Evolutionary conservation across 1,139 yeast species (phyloP), one percentile per base, ranked within the genome.

Genomic region (Geotrichum cucujoidarum): DNA sequence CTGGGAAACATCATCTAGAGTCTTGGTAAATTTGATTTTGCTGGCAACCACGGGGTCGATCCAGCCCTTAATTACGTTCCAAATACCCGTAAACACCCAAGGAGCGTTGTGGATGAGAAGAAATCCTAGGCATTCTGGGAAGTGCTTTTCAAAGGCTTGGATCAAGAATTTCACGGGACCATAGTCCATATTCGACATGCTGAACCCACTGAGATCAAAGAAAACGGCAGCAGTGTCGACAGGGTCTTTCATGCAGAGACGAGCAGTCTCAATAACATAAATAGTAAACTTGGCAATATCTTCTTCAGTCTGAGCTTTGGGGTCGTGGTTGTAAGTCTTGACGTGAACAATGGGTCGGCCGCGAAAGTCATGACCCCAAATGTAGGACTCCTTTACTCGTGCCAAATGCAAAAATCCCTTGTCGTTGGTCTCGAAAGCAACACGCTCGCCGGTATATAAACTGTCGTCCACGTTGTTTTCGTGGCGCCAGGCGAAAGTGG

Each of bases 11-110:
- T 87, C 95, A 45, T 76, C 72, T 13, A 68, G 58, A 47, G 69
- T 69, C 58, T 80, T 79, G 24, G 95, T 85, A 67, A 88, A 88
- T 22, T 76, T 73, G 56, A 88, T 81, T 66, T 86, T 88, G 25
- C 86, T 73, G 0, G 94, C 95, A 40, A 88, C 94, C 8, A 82
- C 90, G 1, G 95, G 95, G 61, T 88, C 95, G 50, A 88, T 70
- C 95, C 95, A 87, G 56, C 79, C 81, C 64, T 83, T 86, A 59
- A 88, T 80, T 56, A 87, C 75, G 53, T 80, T 81, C 95, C 95
- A 88, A 55, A 87, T 83, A 29, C 94, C 86, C 53, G 81, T 77
- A 70, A 88, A 88, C 40, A 88, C 75, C 94, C 95, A 85, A 5
- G 96, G 96, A 0, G 95, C 95, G 57, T 83, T 83, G 68, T 88